phyloP scores from a whole-genome alignment of 306 rosid genomes.

The Glycine latifolia region DNA sequence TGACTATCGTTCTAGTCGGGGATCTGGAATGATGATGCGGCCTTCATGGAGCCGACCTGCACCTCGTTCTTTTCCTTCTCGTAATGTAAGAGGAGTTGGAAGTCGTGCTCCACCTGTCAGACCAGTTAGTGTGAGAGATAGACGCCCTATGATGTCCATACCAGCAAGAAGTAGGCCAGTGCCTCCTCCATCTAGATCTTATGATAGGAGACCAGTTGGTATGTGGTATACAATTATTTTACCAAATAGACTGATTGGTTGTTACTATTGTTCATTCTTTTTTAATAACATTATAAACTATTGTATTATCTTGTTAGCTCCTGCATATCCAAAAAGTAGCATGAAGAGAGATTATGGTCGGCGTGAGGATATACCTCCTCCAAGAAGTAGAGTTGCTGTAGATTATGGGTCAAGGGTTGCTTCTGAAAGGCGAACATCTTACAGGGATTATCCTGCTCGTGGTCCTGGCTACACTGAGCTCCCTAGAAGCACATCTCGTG shows the following conservation, averaged over 20 bases:
- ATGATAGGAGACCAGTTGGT: slow-evolving; percentile 90
- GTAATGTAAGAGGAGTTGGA: slow-evolving; percentile 72
- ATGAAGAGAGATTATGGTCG: slow-evolving; percentile 84
- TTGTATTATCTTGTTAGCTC: slow-evolving; percentile 53
- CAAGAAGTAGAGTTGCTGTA: slow-evolving; percentile 75
- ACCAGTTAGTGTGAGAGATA: slow-evolving; percentile 77
- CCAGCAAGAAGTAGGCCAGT: slow-evolving; percentile 74
- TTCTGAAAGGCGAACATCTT: slow-evolving; percentile 79
- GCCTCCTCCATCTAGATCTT: slow-evolving; percentile 82
- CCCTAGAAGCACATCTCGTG: slow-evolving; percentile 75
- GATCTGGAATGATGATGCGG: slow-evolving; percentile 60
- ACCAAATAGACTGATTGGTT: not conserved
- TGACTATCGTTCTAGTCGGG: slow-evolving; percentile 70
- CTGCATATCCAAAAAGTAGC: slow-evolving; percentile 79
- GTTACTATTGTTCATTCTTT: slow-evolving; percentile 8
- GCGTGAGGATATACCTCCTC: slow-evolving; percentile 83
- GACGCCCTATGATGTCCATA: slow-evolving; percentile 75
- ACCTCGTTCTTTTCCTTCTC: slow-evolving; percentile 69
- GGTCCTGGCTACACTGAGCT: slow-evolving; percentile 73
- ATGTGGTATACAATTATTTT: slow-evolving; percentile 29
- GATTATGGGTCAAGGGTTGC: slow-evolving; percentile 83
- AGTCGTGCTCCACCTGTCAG: slow-evolving; percentile 73
- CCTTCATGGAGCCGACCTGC: slow-evolving; percentile 85
- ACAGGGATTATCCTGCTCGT: slow-evolving; percentile 80
- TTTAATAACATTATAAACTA: slow-evolving; percentile 15